phyloP scores from a whole-genome alignment of 2,329 filamentous ascomycete species.

The Colletotrichum lindemuthianum region DNA sequence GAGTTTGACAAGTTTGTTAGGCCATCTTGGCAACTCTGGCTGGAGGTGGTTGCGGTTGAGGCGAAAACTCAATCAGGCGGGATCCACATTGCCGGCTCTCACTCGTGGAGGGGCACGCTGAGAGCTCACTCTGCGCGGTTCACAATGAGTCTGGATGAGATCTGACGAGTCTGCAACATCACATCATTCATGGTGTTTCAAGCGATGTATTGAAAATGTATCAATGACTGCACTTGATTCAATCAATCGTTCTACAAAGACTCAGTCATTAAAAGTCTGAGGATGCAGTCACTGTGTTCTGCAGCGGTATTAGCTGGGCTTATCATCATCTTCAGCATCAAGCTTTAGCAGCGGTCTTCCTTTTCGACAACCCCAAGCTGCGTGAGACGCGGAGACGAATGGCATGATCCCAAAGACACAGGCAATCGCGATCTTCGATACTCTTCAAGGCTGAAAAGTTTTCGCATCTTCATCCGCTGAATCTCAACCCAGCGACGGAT shows the following conservation, averaged over 20 bases:
- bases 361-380: not conserved
- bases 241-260: too few species aligned
- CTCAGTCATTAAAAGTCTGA: too few species aligned
- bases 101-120: constrained; percentile 1
- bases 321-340: too few species aligned
- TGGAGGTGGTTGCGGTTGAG: constrained; percentile 20
- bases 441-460: constrained; percentile 3
- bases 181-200: too few species aligned
- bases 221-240: too few species aligned
- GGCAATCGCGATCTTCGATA: not conserved
- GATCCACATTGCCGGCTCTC: constrained; percentile 29
- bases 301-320: too few species aligned
- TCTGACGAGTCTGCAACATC: not conserved
- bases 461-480: constrained; percentile 33
- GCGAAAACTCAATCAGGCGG: constrained; percentile 35
- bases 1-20: not conserved
- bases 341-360: too few species aligned
- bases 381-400: not conserved
- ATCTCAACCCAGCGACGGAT: constrained; percentile 29
- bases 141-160: not conserved
- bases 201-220: too few species aligned
- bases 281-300: too few species aligned
- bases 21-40: not conserved
- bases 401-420: not conserved
- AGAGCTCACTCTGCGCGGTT: not conserved